A percentile compares a stretch with the other conserved stretches of the same genome.
Conservation (phyloP, 192 early-diverging fungal genomes). For the Geranomyces michiganensis region DNA sequence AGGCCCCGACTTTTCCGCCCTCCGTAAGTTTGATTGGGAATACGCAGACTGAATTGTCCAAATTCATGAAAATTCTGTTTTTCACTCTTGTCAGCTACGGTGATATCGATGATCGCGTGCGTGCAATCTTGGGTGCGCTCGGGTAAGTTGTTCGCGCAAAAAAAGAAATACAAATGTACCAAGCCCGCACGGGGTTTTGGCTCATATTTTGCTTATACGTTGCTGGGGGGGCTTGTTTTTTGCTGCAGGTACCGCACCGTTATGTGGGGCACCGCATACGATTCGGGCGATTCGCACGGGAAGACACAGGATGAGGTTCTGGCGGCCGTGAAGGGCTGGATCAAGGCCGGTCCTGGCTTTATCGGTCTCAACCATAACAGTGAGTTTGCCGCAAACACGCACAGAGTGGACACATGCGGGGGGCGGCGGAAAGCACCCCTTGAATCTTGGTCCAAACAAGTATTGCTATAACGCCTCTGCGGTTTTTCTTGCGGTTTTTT, state of each 20-base stretch:
- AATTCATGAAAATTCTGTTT: too few species aligned
- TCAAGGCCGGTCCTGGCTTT: constrained; percentile 17
- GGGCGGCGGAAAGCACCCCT: too few species aligned
- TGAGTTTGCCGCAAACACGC: neutral
- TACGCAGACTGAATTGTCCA: too few species aligned
- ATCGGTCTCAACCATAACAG: constrained; percentile 24
- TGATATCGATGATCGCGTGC: constrained; percentile 68
- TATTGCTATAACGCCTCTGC: neutral
- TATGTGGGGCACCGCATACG: neutral
- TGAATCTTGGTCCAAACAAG: too few species aligned
- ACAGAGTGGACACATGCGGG: too few species aligned
- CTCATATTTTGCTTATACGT: too few species aligned
- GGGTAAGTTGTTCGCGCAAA: constrained; percentile 19
- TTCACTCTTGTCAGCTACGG: constrained; percentile 47
- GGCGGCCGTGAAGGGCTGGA: constrained; percentile 1
- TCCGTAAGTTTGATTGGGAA: constrained; percentile 34
- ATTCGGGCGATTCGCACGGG: constrained; percentile 10
- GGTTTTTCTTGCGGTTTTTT: neutral
- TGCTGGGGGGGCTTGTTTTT: too few species aligned
- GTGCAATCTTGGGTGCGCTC: constrained; percentile 56
- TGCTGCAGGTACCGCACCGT: constrained; percentile 13
- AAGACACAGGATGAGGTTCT: neutral
- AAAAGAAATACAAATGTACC: too few species aligned
- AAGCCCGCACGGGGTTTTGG: too few species aligned
- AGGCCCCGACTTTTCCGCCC: constrained; percentile 62